Conservation (phyloP, 306 rosid species). For the Dryas alaskensis region DNA sequence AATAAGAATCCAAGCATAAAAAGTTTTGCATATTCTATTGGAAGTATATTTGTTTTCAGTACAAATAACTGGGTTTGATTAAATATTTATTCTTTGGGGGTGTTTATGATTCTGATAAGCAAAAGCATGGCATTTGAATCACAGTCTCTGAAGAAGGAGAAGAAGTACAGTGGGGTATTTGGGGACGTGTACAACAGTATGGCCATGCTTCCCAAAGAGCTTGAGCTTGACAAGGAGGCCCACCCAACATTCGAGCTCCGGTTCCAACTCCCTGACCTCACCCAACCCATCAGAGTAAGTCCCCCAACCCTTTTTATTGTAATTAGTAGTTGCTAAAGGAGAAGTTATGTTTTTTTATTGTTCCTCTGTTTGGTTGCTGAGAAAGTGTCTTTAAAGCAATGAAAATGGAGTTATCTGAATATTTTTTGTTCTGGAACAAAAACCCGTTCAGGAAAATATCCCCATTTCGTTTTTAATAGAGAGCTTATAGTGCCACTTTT, state of each 20-base stretch:
- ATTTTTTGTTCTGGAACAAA: neutral
- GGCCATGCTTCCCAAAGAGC: constrained; percentile 42
- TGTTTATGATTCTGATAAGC: constrained; percentile 23
- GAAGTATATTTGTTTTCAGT: neutral
- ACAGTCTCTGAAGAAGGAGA: constrained; percentile 46
- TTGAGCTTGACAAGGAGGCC: constrained; percentile 36
- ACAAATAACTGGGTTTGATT: constrained; percentile 10
- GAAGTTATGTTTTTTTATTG: neutral
- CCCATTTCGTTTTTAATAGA: neutral
- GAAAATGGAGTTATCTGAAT: neutral
- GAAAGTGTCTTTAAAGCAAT: neutral
- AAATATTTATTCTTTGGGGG: neutral
- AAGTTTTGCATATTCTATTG: neutral
- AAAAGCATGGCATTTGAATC: constrained; percentile 51
- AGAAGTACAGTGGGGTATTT: constrained; percentile 43
- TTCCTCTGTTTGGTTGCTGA: constrained; percentile 14
- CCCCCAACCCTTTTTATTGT: neutral
- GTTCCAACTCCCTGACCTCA: constrained; percentile 55
- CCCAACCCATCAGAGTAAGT: constrained; percentile 38
- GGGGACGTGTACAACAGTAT: constrained; percentile 53
- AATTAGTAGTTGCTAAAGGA: neutral
- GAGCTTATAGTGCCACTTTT: neutral
- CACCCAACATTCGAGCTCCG: constrained; percentile 33
- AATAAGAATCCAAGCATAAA: neutral
- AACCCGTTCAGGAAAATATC: neutral